A percentile compares a stretch with the other conserved stretches of the same genome.
phyloP scores from a whole-genome alignment of 1,284 basidiomycete species.

The Trichosporon faecale region DNA sequence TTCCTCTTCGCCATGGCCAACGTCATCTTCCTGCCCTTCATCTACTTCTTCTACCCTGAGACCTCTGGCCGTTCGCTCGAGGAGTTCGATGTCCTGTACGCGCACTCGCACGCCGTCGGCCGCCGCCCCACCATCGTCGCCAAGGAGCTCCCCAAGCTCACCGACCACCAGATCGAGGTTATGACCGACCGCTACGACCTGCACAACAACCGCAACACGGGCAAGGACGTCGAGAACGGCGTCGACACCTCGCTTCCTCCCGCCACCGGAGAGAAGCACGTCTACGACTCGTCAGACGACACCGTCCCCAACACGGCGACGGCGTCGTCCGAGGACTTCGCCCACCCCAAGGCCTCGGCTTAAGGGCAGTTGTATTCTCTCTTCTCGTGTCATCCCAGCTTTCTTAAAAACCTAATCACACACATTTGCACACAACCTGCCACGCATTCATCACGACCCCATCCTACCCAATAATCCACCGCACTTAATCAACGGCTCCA shows the following conservation, averaged over 20 bases:
- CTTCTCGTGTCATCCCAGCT: neutral
- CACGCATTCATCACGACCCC: neutral
- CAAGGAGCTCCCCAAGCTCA: constrained; percentile 46
- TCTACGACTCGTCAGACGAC: neutral
- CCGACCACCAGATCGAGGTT: constrained; percentile 47
- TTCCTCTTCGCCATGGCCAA: constrained; percentile 53
- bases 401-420: neutral
- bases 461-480: constrained; percentile 16
- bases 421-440: neutral
- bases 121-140: constrained; percentile 46
- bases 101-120: constrained; percentile 32
- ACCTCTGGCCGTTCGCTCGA: constrained; percentile 46
- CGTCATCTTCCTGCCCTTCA: constrained; percentile 51
- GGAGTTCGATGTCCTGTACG: constrained; percentile 52
- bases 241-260: constrained; percentile 23
- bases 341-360: constrained; percentile 7
- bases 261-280: neutral
- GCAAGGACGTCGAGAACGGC: constrained; percentile 17
- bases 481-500: neutral
- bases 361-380: neutral
- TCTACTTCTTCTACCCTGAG: constrained; percentile 52
- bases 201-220: constrained; percentile 38
- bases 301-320: constrained; percentile 7
- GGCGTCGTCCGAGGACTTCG: constrained; percentile 7
- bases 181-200: constrained; percentile 52